Percentiles rank a stretch among this genome's conserved stretches.
phyloP scores from a whole-genome alignment of 208 protist genomes.

The Crithidia expoeki region DNA sequence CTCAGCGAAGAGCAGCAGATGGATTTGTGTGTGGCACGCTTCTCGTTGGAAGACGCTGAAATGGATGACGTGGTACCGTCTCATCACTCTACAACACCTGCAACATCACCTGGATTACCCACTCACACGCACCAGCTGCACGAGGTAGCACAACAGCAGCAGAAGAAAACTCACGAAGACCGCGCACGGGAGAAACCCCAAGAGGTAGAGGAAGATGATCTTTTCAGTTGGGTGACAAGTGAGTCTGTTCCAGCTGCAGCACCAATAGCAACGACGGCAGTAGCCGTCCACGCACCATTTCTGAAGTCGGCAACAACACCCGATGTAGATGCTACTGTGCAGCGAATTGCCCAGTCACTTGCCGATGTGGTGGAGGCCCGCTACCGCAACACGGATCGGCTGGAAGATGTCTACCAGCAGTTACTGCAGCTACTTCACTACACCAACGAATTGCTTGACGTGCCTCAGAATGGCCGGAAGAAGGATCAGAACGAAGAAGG shows the following conservation, averaged over 20 bases:
- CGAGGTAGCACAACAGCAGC: not conserved
- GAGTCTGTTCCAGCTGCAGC: not conserved
- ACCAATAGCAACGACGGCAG: not conserved
- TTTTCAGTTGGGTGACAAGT: conserved; percentile 29
- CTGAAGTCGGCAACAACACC: not conserved
- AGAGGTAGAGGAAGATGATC: conserved; percentile 14
- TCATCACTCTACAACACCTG: not conserved
- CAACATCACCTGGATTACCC: not conserved
- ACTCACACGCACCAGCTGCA: not conserved
- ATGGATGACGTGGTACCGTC: not conserved
- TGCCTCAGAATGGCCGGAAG: not conserved
- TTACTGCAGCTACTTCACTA: conserved; percentile 12
- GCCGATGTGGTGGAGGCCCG: conserved; percentile 20
- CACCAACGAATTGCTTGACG: conserved; percentile 1
- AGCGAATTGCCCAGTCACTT: conserved; percentile 9
- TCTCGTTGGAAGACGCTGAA: conserved; percentile 1
- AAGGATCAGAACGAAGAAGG: not conserved
- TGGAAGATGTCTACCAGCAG: conserved; percentile 21
- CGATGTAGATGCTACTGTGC: conserved; percentile 1
- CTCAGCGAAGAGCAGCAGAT: conserved; percentile 17
- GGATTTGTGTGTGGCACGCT: conserved; percentile 5
- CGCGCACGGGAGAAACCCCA: not conserved
- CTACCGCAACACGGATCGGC: not conserved
- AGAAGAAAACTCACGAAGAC: not conserved
- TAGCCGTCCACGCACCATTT: too few species aligned